Conservation (phyloP, 2,329 filamentous ascomycete genomes). For the Simplicillium aogashimaense region DNA sequence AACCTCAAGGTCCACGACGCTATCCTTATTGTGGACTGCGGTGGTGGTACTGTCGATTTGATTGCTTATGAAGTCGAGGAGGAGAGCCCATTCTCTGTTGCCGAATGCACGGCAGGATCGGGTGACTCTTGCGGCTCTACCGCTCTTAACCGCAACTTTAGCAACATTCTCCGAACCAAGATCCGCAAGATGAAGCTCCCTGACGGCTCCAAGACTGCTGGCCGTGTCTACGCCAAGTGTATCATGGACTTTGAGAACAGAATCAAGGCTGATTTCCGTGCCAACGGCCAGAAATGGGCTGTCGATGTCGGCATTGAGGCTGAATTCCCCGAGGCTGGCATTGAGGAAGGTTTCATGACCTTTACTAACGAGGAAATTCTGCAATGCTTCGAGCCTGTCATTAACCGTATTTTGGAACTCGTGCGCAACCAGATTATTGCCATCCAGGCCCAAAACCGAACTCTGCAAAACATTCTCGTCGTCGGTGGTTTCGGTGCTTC, state of each 20-base stretch:
- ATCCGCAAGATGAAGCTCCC: slow-evolving; percentile 99
- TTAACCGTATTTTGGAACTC: slow-evolving; percentile 91
- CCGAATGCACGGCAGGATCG: slow-evolving; percentile 92
- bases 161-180: slow-evolving; percentile 94
- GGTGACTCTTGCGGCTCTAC: slow-evolving; percentile 98
- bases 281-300: slow-evolving; percentile 98
- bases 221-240: slow-evolving; percentile 96
- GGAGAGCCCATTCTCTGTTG: slow-evolving; percentile 92
- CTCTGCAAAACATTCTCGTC: slow-evolving; percentile 90
- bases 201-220: slow-evolving; percentile 93
- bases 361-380: slow-evolving; percentile 99
- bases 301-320: slow-evolving; percentile 98
- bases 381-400: slow-evolving; percentile 97
- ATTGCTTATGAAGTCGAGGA: slow-evolving; percentile 99
- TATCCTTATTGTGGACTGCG: slow-evolving; percentile 96
- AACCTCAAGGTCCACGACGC: slow-evolving; percentile 98
- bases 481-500: slow-evolving; percentile 97
- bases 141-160: slow-evolving; percentile 94
- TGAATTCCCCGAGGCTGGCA: slow-evolving; percentile 93
- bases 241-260: slow-evolving; percentile 99
- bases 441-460: slow-evolving; percentile 92
- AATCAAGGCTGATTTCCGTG: slow-evolving; percentile 98
- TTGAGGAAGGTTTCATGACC: slow-evolving; percentile 99
- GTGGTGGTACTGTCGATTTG: slow-evolving; percentile 96
- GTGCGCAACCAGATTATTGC: slow-evolving; percentile 98